Evolutionary conservation across 148 eudicot species (phyloP), one percentile per base, ranked within the genome.

Genomic region (Chenopodium quinoa): DNA sequence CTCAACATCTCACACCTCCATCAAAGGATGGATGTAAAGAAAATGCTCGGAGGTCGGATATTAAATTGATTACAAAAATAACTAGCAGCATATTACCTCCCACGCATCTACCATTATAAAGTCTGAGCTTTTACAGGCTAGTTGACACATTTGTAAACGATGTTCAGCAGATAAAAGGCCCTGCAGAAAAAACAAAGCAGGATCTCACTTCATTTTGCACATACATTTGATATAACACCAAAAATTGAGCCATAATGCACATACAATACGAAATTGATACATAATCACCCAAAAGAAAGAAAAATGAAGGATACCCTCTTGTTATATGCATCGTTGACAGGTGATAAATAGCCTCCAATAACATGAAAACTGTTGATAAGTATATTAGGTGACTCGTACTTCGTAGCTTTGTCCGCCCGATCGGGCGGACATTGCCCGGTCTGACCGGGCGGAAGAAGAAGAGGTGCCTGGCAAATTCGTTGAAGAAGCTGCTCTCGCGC

Each of bases 21-120:
- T 40, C 71, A 56, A 23, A 77, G 25, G 78, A 31, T 9, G 44
- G n/a, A 20, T 12, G 44, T 23, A 74, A 47, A 37, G 4, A 56
- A 56, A 14, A 70, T 75, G 80, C 78, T 32, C 32, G 34, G 22
- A 0, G n/a, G 12, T 22, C 75, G 34, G 72, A 84, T 3, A 31
- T 23, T 16, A 27, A n/a, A 32, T 32, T 29, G 32, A 37, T 20
- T 29, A 29, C 70, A 14, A 75, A 16, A 75, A 78, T 56, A 71
- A 75, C 75, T 79, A 68, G 78, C 72, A 83, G 47, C 16, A 52
- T 63, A 46, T 75, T 81, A 96, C 99, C 99, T 96, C 99, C 98
- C 99, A 96, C 47, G 92, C 87, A 89, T 96, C 97, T 37, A 92
- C 97, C 99, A 92, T 96, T 75, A 92, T 79, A 75, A 92, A 92